A percentile compares a stretch with the other conserved stretches of the same genome.
Evolutionary conservation across 306 rosid genomes (phyloP).

Genomic region (Quercus mongolica): DNA sequence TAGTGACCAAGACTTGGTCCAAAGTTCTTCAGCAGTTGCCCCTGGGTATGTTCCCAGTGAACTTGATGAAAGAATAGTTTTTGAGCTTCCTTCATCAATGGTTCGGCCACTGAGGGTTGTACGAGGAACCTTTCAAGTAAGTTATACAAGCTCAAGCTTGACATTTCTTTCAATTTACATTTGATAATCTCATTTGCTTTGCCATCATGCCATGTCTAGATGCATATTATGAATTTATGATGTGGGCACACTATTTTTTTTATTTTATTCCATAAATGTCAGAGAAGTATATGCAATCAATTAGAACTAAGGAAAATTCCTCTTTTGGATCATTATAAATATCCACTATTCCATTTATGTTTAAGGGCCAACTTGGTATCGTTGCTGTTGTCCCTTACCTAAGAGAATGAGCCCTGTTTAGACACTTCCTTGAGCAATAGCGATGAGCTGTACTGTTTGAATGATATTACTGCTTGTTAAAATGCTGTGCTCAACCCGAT

Average conservation of each 20-base stretch:
- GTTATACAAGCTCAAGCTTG: constrained; percentile 27
- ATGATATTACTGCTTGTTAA: no score
- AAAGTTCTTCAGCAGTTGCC: constrained; percentile 59
- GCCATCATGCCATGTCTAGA: not conserved
- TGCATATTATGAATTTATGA: not conserved
- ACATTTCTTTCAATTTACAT: constrained; percentile 10
- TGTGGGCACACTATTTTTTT: not conserved
- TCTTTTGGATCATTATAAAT: not conserved
- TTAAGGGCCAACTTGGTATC: not conserved
- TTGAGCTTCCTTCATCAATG: constrained; percentile 88
- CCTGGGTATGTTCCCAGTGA: constrained; percentile 89
- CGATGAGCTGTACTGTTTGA: not conserved
- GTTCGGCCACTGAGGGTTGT: constrained; percentile 85
- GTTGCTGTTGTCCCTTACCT: not conserved
- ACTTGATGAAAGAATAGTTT: constrained; percentile 83
- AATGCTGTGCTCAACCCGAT: no score
- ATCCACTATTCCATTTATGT: not conserved
- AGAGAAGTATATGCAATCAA: not conserved
- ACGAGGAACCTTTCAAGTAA: constrained; percentile 91
- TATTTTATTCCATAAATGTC: not conserved
- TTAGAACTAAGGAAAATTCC: not conserved
- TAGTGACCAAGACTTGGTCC: constrained; percentile 47
- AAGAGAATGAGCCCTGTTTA: not conserved
- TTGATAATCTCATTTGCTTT: not conserved
- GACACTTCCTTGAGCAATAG: not conserved